Conservation (phyloP, 257 asterid species). For the Primulina huaijiensis region DNA sequence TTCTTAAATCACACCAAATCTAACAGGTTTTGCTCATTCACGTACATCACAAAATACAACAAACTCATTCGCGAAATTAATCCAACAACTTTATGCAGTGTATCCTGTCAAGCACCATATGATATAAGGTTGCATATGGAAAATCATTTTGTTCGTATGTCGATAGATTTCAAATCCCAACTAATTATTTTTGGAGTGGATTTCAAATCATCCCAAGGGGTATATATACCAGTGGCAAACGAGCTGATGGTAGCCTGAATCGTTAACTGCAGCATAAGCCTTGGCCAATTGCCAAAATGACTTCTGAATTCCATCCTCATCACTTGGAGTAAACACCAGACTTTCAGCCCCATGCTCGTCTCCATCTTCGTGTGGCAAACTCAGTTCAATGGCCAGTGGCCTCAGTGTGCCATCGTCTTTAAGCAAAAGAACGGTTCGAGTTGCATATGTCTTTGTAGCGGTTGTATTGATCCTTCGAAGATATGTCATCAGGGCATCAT, state of each 20-base stretch:
- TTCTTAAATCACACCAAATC: background rate
- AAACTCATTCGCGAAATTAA: background rate
- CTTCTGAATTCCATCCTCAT: constrained; percentile 47
- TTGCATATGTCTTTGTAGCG: constrained; percentile 70
- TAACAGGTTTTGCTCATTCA: background rate
- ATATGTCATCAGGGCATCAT: constrained; percentile 80
- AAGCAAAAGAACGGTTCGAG: constrained; percentile 73
- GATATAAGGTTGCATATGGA: background rate
- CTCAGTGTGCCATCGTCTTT: constrained; percentile 72
- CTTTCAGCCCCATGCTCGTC: constrained; percentile 55
- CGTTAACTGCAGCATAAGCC: constrained; percentile 89
- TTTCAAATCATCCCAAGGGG: no score
- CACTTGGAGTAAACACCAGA: constrained; percentile 65
- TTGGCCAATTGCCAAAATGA: constrained; percentile 91
- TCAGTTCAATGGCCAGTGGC: constrained; percentile 88
- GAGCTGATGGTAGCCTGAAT: constrained; percentile 92
- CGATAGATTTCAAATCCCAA: no score
- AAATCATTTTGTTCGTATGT: no score
- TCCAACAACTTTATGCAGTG: background rate
- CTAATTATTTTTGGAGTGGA: no score
- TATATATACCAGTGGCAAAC: constrained; percentile 76
- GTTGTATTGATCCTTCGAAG: constrained; percentile 66
- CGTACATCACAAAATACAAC: background rate
- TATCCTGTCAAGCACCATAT: background rate
- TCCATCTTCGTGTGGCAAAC: constrained; percentile 71